phyloP scores from a whole-genome alignment of 305 asterid genomes.

The Fraxinus greggii region DNA sequence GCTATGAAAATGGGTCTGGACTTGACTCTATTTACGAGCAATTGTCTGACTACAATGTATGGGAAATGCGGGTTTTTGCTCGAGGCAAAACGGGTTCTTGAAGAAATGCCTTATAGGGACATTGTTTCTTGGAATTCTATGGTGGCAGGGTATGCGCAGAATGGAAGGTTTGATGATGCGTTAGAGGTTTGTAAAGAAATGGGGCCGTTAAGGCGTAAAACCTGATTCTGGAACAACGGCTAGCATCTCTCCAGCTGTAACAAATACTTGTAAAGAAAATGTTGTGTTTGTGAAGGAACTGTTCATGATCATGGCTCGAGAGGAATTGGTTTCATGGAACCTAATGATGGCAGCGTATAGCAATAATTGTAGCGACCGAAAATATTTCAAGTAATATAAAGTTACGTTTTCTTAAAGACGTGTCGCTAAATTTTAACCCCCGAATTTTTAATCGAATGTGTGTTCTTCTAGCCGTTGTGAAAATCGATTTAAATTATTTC shows the following conservation, averaged over 20 bases:
- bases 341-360: slow-evolving; percentile 73
- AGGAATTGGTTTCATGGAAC: slow-evolving; percentile 71
- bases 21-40: slow-evolving; percentile 58
- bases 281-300: slow-evolving; percentile 55
- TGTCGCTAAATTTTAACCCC: no score
- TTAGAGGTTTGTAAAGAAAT: slow-evolving; percentile 67
- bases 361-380: no score
- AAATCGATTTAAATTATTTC: no score
- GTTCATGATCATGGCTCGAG: slow-evolving; percentile 49
- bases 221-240: slow-evolving; percentile 91
- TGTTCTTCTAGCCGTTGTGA: no score
- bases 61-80: slow-evolving; percentile 68
- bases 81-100: slow-evolving; percentile 57
- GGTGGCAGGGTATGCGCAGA: slow-evolving; percentile 67
- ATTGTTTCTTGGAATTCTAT: slow-evolving; percentile 82
- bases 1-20: slow-evolving; percentile 62
- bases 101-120: slow-evolving; percentile 55
- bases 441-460: no score
- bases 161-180: slow-evolving; percentile 64
- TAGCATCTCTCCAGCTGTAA: slow-evolving; percentile 78
- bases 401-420: no score
- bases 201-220: slow-evolving; percentile 42
- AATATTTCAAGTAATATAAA: no score
- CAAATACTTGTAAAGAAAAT: slow-evolving; percentile 58
- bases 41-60: slow-evolving; percentile 71